These are phyloP conservation scores for Phytophthora vignae DNA, from an alignment of 352 stramenopile genomes.

Conservation along the genomic window DNA sequence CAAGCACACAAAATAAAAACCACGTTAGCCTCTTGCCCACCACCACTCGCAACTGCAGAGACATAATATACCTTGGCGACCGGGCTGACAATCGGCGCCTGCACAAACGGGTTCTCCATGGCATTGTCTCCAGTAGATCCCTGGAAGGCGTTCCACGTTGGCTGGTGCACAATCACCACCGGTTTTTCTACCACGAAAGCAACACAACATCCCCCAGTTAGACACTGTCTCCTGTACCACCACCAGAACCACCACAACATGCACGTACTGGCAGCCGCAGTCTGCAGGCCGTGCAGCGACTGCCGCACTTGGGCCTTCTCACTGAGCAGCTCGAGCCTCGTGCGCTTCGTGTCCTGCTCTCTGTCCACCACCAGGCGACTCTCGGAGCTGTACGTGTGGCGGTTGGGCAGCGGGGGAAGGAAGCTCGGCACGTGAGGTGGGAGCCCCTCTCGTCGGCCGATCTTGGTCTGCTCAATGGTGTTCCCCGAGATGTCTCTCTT, in stretches of 20 bases:
- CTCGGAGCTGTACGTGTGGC: constrained; percentile 68
- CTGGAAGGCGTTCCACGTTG: constrained; percentile 64
- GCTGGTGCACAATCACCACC: constrained; percentile 47
- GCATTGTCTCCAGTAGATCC: constrained; percentile 49
- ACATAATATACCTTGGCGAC: constrained; percentile 28
- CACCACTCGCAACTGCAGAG: not conserved
- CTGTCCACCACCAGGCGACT: constrained; percentile 61
- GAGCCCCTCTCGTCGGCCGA: constrained; percentile 58
- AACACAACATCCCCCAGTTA: constrained; percentile 3
- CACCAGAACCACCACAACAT: not conserved
- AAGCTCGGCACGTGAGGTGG: constrained; percentile 62
- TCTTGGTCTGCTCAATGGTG: constrained; percentile 64
- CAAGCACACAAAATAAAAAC: not conserved
- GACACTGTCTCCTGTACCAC: not conserved
- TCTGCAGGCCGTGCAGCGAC: constrained; percentile 63
- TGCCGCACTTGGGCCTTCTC: constrained; percentile 72
- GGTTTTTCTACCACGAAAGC: constrained; percentile 45
- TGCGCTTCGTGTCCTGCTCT: constrained; percentile 62
- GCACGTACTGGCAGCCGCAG: constrained; percentile 49
- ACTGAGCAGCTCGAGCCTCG: constrained; percentile 56
- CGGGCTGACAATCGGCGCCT: constrained; percentile 49
- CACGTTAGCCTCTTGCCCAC: not conserved
- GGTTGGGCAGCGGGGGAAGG: constrained; percentile 58
- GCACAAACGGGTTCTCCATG: constrained; percentile 60
- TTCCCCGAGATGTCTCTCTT: constrained; percentile 60